A percentile compares a stretch with the other conserved stretches of the same genome.
Evolutionary conservation across 768 basidiomycete genomes (phyloP).

Genomic region (Agaricus bisporus): DNA sequence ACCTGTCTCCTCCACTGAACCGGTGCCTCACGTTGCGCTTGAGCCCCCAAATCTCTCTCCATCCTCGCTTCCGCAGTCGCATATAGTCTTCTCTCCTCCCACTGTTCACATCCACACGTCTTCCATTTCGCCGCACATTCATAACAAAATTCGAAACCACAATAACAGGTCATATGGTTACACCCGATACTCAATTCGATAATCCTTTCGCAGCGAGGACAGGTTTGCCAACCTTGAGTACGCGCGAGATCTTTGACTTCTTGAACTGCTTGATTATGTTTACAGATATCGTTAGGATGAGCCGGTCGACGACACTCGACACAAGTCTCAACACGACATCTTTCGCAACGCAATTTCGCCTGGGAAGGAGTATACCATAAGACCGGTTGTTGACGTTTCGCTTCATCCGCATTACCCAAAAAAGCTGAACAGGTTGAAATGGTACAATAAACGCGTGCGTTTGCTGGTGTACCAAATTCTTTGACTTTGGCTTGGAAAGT

Average conservation of each 20-base stretch:
- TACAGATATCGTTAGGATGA: constrained; percentile 11
- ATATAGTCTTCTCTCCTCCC: constrained; percentile 47
- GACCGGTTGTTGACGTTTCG: not conserved
- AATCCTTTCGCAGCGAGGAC: constrained; percentile 50
- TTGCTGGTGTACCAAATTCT: constrained; percentile 15
- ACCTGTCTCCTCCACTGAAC: constrained; percentile 24
- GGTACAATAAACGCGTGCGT: constrained; percentile 15
- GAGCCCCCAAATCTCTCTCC: constrained; percentile 29
- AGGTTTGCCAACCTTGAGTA: constrained; percentile 51
- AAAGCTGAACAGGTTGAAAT: constrained; percentile 15
- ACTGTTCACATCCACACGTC: constrained; percentile 52
- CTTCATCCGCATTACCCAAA: constrained; percentile 10
- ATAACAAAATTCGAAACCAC: constrained; percentile 58
- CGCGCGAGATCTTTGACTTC: constrained; percentile 40
- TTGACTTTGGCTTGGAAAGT: constrained; percentile 11
- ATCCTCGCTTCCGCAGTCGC: constrained; percentile 40
- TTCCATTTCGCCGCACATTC: constrained; percentile 60
- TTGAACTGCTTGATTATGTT: constrained; percentile 29
- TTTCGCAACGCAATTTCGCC: constrained; percentile 2
- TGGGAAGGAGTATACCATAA: not conserved
- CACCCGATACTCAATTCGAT: constrained; percentile 55
- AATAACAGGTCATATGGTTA: constrained; percentile 61
- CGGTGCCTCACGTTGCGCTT: constrained; percentile 20
- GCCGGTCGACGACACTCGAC: constrained; percentile 10
- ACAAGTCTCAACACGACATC: constrained; percentile 11